Percentiles rank a stretch among this genome's conserved stretches.
Conservation (phyloP, 2,329 filamentous ascomycete genomes). For the Xylariaceae sp. region DNA sequence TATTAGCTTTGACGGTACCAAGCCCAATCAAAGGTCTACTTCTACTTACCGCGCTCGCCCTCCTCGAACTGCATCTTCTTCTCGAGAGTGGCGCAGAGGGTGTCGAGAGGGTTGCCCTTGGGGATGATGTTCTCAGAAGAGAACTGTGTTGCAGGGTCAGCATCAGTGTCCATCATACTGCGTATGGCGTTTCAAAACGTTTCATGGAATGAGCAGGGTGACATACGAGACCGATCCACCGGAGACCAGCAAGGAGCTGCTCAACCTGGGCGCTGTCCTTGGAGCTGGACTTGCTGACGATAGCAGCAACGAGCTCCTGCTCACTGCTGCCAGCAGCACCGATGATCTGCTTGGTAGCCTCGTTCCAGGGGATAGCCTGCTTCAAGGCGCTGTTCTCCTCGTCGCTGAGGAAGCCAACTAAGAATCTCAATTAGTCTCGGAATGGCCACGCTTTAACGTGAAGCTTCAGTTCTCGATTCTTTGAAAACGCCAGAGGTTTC, state of each 20-base stretch:
- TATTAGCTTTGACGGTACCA: background rate
- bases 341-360: conserved; percentile 74
- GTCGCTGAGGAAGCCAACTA: conserved; percentile 74
- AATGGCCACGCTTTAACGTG: background rate
- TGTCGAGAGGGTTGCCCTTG: conserved; percentile 75
- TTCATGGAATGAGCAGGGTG: conserved; percentile 38
- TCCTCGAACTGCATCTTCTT: conserved; percentile 85
- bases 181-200: too few species aligned
- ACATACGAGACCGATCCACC: conserved; percentile 61
- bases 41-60: conserved; percentile 51
- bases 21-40: background rate
- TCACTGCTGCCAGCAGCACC: conserved; percentile 61
- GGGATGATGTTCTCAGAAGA: conserved; percentile 12
- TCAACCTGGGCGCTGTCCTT: conserved; percentile 60
- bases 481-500: too few species aligned
- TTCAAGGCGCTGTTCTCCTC: conserved; percentile 60
- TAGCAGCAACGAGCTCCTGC: conserved; percentile 65
- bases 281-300: conserved; percentile 72
- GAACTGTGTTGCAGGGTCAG: conserved; percentile 2
- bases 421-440: background rate
- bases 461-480: background rate
- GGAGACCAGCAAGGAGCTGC: conserved; percentile 64
- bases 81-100: conserved; percentile 84
- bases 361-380: conserved; percentile 70
- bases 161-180: conserved; percentile 27